These are phyloP conservation scores for Candida qinlingensis DNA, from an alignment of 805 yeast species.

Conservation along the genomic window DNA sequence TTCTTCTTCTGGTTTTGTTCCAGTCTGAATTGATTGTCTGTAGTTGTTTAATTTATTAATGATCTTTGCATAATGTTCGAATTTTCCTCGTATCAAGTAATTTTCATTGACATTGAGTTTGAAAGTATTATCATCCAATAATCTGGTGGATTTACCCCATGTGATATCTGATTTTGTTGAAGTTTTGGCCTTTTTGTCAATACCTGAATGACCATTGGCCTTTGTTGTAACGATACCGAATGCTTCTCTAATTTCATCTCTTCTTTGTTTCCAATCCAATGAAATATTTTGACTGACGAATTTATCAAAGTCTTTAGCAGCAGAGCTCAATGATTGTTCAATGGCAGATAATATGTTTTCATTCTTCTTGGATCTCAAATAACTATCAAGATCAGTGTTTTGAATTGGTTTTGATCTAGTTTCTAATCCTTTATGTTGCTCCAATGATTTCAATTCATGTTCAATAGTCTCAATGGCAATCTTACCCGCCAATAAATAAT, in stretches of 20 bases:
- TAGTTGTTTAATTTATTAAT: conserved; percentile 67
- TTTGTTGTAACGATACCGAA: conserved; percentile 51
- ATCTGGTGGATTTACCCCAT: conserved; percentile 29
- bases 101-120: conserved; percentile 40
- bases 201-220: conserved; percentile 10
- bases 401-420: conserved; percentile 22
- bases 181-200: conserved; percentile 15
- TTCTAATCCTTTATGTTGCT: conserved; percentile 26
- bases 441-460: conserved; percentile 41
- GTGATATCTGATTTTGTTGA: conserved; percentile 5
- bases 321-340: conserved; percentile 67
- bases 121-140: conserved; percentile 28
- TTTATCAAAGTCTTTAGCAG: conserved; percentile 78
- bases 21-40: conserved; percentile 40
- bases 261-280: conserved; percentile 79
- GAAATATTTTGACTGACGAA: conserved; percentile 68
- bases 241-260: conserved; percentile 66
- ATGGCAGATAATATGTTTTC: conserved; percentile 79
- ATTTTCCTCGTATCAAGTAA: conserved; percentile 42
- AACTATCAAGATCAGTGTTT: conserved; percentile 49
- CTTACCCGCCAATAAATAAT: conserved; percentile 83
- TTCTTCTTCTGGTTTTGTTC: conserved; percentile 19
- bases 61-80: conserved; percentile 70
- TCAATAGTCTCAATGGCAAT: conserved; percentile 86
- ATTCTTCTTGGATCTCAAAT: conserved; percentile 65